A percentile compares a stretch with the other conserved stretches of the same genome.
Evolutionary conservation across 2,329 filamentous ascomycete species (phyloP).

Genomic region (Elsinoe australis): DNA sequence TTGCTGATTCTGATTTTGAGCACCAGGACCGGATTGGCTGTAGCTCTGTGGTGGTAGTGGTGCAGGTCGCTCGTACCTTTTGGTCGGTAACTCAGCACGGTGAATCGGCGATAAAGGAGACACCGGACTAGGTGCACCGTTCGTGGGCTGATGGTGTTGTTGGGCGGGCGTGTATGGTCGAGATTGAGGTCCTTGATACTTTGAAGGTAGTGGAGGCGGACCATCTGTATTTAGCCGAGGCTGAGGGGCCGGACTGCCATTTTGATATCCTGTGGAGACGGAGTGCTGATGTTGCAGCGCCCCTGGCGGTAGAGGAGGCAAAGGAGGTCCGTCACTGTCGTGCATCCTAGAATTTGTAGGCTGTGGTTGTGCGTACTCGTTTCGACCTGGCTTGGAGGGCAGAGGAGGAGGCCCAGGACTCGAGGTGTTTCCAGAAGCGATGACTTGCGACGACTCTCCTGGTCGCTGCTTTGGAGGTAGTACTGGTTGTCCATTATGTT

Average conservation of each 20-base stretch:
- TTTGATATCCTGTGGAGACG: slow-evolving; percentile 22
- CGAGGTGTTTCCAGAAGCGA: not conserved
- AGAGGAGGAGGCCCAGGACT: slow-evolving; percentile 37
- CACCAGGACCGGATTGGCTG: no score
- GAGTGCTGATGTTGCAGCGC: slow-evolving; percentile 21
- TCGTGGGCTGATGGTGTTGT: slow-evolving; percentile 11
- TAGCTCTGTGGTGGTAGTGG: slow-evolving; percentile 8
- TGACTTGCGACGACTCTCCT: not conserved
- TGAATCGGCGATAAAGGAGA: slow-evolving; percentile 17
- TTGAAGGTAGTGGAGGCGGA: slow-evolving; percentile 28
- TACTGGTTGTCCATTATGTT: slow-evolving; percentile 55
- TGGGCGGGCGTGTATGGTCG: slow-evolving; percentile 19
- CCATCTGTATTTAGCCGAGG: slow-evolving; percentile 17
- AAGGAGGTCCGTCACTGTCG: slow-evolving; percentile 27
- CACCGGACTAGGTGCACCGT: slow-evolving; percentile 7
- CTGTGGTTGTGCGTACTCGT: slow-evolving; percentile 17
- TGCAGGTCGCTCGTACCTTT: slow-evolving; percentile 22
- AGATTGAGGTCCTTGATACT: slow-evolving; percentile 11
- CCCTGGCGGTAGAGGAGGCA: slow-evolving; percentile 30
- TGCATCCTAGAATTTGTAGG: not conserved
- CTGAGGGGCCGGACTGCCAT: slow-evolving; percentile 1
- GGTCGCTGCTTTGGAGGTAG: slow-evolving; percentile 1
- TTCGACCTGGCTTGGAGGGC: slow-evolving; percentile 47
- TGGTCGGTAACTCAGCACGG: slow-evolving; percentile 16
- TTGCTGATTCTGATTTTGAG: no score